Conservation (phyloP, 352 stramenopile species). For the Globisporangium polare region DNA sequence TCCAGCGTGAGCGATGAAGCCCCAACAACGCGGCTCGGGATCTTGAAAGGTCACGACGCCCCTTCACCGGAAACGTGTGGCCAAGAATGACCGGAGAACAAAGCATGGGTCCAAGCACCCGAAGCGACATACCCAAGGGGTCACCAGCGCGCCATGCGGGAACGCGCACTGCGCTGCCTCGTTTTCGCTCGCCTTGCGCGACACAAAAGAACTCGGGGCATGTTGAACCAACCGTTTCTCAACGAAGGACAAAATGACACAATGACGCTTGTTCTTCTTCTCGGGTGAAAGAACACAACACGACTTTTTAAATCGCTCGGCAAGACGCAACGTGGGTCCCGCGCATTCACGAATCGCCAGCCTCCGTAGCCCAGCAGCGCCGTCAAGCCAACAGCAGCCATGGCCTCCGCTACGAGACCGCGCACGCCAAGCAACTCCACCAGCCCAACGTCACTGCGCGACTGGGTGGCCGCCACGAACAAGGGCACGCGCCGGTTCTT, state of each 20-base stretch:
- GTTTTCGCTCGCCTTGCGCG: too few species aligned
- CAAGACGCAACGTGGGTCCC: neutral
- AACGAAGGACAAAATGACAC: too few species aligned
- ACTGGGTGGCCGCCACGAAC: conserved; percentile 14
- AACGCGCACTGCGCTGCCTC: too few species aligned
- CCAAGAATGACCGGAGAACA: neutral
- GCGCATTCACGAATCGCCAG: neutral
- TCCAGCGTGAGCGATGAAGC: neutral
- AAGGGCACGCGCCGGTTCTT: conserved; percentile 7
- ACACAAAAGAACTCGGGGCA: too few species aligned
- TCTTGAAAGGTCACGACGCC: neutral
- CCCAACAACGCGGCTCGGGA: neutral
- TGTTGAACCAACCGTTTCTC: too few species aligned
- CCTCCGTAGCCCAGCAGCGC: neutral
- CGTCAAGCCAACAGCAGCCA: neutral
- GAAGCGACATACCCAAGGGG: neutral
- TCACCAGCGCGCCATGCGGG: neutral
- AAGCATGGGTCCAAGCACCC: neutral
- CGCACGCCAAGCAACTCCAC: neutral
- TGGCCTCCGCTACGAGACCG: too few species aligned
- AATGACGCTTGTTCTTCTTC: neutral
- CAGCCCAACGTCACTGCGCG: neutral
- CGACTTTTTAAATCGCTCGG: neutral
- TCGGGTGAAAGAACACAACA: neutral
- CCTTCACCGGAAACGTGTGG: neutral